These are phyloP conservation scores for Pythium sukuiense DNA, from an alignment of 352 stramenopile species.

Conservation along the genomic window DNA sequence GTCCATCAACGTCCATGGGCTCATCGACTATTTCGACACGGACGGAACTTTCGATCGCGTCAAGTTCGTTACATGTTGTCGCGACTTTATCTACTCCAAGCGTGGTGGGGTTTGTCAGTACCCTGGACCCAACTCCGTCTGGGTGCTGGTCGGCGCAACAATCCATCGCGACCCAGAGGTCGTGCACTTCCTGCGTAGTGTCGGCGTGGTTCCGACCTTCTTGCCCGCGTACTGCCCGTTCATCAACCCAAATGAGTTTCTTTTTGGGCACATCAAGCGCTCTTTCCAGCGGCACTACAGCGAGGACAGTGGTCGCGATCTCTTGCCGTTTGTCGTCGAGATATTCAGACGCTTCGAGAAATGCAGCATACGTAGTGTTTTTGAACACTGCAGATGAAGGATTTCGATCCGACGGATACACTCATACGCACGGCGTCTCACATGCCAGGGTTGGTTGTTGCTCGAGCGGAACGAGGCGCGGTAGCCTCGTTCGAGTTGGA, in stretches of 20 bases:
- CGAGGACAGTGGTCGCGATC: conserved; percentile 9
- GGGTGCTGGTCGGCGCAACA: neutral
- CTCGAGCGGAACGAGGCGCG: too few relatives aligned
- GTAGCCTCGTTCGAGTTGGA: too few relatives aligned
- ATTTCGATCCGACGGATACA: too few relatives aligned
- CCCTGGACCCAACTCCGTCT: neutral
- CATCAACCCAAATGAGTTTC: conserved; percentile 37
- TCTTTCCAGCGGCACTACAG: conserved; percentile 20
- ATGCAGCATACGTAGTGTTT: too few relatives aligned
- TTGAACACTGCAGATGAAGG: too few relatives aligned
- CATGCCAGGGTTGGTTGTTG: too few relatives aligned
- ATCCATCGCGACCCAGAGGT: conserved; percentile 27
- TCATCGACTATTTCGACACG: neutral
- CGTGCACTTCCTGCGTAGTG: conserved; percentile 32
- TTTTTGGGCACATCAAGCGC: conserved; percentile 27
- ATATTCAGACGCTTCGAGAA: conserved; percentile 17
- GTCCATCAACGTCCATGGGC: neutral
- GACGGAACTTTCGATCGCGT: neutral
- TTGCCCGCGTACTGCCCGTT: conserved; percentile 33
- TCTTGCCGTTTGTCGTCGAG: conserved; percentile 3
- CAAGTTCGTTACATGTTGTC: neutral
- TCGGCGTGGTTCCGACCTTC: conserved; percentile 29
- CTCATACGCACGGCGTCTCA: too few relatives aligned
- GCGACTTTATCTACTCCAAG: neutral
- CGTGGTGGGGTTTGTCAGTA: neutral